phyloP scores from a whole-genome alignment of 371 early-diverging fungal genomes.

The Synchytrium microbalum region DNA sequence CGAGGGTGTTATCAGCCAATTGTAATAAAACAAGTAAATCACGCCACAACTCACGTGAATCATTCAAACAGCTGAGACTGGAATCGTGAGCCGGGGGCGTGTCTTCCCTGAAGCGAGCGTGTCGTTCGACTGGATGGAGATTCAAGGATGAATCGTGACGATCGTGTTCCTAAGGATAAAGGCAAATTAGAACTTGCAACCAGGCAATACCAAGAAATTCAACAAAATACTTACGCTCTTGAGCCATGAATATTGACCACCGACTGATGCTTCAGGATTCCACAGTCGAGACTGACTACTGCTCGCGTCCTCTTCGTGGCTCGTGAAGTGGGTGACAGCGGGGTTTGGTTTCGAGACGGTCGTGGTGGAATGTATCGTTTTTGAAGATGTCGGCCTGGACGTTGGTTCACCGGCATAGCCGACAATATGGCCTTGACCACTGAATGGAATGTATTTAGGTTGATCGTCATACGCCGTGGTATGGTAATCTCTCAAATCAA shows the following conservation, averaged over 20 bases:
- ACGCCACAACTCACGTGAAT: background rate
- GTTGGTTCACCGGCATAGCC: constrained; percentile 6
- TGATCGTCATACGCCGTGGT: background rate
- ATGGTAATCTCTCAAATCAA: constrained; percentile 11
- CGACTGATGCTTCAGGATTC: background rate
- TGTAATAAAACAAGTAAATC: no score
- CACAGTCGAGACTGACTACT: background rate
- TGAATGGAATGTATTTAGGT: constrained; percentile 9
- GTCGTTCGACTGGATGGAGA: constrained; percentile 2
- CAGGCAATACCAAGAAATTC: no score
- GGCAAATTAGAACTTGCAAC: no score
- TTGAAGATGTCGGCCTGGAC: background rate
- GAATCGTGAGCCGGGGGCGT: background rate
- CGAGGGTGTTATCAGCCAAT: background rate
- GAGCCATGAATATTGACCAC: background rate
- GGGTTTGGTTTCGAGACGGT: background rate
- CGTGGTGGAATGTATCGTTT: background rate
- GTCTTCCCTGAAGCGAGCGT: background rate
- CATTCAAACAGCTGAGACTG: background rate
- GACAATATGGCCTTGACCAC: constrained; percentile 7
- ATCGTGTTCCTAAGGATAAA: background rate
- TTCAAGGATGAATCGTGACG: background rate
- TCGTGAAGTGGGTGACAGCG: no score
- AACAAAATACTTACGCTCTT: no score
- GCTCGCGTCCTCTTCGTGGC: background rate